Evolutionary conservation across 257 asterid genomes (phyloP).

Genomic region (Ajuga chamaepitys): DNA sequence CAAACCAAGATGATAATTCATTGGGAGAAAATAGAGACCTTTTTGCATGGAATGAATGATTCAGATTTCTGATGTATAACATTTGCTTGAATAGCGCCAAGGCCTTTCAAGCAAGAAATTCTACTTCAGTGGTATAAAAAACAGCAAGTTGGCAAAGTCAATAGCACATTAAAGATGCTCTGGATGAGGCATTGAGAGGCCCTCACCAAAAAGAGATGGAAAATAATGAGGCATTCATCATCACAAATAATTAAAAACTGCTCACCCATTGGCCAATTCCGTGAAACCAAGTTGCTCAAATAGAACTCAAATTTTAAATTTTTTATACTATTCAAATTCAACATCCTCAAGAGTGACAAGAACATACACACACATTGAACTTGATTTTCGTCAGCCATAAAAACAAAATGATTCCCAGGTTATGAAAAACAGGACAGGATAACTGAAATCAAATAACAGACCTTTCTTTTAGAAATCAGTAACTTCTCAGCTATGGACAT

Average conservation of each 20-base stretch:
- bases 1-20: not conserved
- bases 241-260: not conserved
- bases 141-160: not conserved
- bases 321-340: not conserved
- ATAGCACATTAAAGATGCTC: not conserved
- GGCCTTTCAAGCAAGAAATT: not conserved
- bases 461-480: constrained; percentile 69
- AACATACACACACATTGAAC: not conserved
- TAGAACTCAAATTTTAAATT: constrained; percentile 11
- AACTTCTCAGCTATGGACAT: constrained; percentile 76
- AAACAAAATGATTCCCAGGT: not conserved
- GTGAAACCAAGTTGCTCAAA: not conserved
- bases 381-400: not conserved
- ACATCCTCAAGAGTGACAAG: not conserved
- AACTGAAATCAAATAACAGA: constrained; percentile 20
- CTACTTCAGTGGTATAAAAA: not conserved
- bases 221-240: not conserved
- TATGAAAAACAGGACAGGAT: not conserved
- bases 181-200: not conserved
- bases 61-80: not conserved
- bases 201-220: not conserved
- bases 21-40: not conserved
- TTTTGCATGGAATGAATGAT: not conserved
- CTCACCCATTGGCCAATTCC: not conserved
- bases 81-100: not conserved